phyloP scores from a whole-genome alignment of 305 asterid genomes.

The Stenogyne calaminthoides region DNA sequence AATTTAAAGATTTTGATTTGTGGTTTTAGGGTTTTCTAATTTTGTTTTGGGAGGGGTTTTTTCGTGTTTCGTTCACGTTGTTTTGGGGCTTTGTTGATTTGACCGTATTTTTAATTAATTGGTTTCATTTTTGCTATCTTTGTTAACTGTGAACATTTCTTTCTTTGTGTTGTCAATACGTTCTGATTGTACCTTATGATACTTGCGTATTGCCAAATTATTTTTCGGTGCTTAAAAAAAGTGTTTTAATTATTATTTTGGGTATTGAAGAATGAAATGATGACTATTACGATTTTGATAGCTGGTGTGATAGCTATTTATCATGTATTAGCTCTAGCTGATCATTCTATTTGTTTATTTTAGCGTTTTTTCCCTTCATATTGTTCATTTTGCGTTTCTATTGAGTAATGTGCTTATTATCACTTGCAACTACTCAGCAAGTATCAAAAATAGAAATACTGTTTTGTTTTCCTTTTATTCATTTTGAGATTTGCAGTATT shows the following conservation, averaged over 20 bases:
- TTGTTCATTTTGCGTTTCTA: background rate
- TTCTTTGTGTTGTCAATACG: background rate
- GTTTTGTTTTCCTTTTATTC: background rate
- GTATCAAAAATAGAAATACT: too few relatives aligned
- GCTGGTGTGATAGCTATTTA: constrained; percentile 62
- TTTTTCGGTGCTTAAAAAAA: background rate
- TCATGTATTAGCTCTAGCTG: constrained; percentile 95
- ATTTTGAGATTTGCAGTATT: background rate
- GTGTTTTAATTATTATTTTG: background rate
- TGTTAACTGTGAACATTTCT: too few relatives aligned
- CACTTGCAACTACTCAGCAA: background rate
- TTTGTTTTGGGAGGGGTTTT: background rate
- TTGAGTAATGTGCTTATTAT: background rate
- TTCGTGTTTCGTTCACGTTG: background rate
- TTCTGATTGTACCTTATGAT: background rate
- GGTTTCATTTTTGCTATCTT: background rate
- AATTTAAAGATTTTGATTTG: background rate
- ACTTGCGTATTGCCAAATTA: background rate
- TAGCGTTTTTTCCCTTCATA: background rate
- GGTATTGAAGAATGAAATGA: constrained; percentile 9
- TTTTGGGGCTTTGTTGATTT: background rate
- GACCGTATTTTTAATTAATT: background rate
- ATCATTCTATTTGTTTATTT: constrained; percentile 44
- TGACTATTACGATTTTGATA: constrained; percentile 33
- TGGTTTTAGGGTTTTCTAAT: background rate